Base-by-base conservation (phyloP, 2,329 filamentous ascomycete species). In the Leptographium lundbergii region DNA sequence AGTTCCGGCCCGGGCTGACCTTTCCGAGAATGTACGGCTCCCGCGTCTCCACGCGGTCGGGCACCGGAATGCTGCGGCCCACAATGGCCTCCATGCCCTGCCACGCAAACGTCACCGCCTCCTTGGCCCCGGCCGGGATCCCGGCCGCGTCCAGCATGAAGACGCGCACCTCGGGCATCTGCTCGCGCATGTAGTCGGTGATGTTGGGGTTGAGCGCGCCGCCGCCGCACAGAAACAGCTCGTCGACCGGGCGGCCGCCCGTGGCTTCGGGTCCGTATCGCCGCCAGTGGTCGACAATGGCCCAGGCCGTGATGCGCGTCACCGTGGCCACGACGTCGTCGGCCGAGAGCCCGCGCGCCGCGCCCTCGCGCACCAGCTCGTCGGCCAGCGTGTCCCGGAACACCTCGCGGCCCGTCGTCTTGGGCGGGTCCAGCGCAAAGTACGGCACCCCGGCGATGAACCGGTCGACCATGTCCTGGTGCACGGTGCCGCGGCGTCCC, bases 161-260 rank as follows among this genome's bases (percentile, higher is more conserved):
- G 52, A 84, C 78, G 45, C 70, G 72, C 2, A 75, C 75, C 45
- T 72, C 69, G 17, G 75, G 80, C 63, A 75, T 79, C 61, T 72
- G 68, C 58, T 67, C 65, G 66, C 80, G 76, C 62, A 85, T 76
- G 65, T 75, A 80, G 7, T 73, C 67, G 9, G 65, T 72, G 63
- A 84, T 84, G 63, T 82, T 83, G 1, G 78, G 76, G 64, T 84
- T 83, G 61, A 76, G 74, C 0, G 80, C 80, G 22, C 80, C 80
- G 6, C 78, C 79, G 13, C 81, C 81, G 66, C 80, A 83, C 75
- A 85, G 79, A 71, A 80, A 84, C 45, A 85, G 74, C 69, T 85
- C 81, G 50, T 68, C 70, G 13, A 72, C 64, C 5, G 67, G 66
- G 11, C 67, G 67, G 56, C 73, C 54, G 17, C 54, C 54, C 9